Base-by-base conservation (phyloP, 2,329 filamentous ascomycete genomes). In the Scortechinia acanthostroma region DNA sequence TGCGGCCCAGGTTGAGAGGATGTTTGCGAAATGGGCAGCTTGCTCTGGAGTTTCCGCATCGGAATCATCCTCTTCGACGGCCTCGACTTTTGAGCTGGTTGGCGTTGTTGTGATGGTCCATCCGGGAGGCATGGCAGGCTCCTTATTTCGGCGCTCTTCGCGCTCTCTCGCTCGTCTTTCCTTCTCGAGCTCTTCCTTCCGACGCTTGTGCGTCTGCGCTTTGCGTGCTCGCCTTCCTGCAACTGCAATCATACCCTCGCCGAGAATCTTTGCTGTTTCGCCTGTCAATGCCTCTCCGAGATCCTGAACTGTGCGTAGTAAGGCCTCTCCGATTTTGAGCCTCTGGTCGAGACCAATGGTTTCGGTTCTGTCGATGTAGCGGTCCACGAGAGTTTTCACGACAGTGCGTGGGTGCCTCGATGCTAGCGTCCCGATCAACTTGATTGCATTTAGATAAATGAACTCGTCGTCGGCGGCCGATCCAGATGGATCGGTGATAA, bases 371-470 rank as follows among this genome's bases (percentile, higher is more conserved):
- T 69, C 65, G 16, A 58, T 53, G 42, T 68, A 69, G 35, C 55
- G 57, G 4, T 68, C 61, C 2, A 63, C 57, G 2, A 69, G 55
- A 1, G 58, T 60, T 48, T 62, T 65, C 13, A 67, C 43, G 2
- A 65, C 62, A 3, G 65, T 68, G 33, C 56, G 60, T 13, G 65
- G 65, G 47, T 68, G 65, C 21, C 56, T 57, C 3, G 64, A 64
- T 14, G 65, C 63, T 10, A 69, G 47, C 6, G 54, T 57, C 5
- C 63, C 64, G 19, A 68, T 60, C 4, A 63, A 50, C 40, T 64
- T 68, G 44, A 68, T 64, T 20, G 63, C 65, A 40, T 65, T 65
- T 3, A 68, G 53, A 43, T 69, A 68, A 42, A 67, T 58, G 46
- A 65, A 69, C 49, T 68, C 64, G 42, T 69, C 65, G 16, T 58